Base-by-base conservation (phyloP, 345 rosid genomes). In the Dipteronia sinensis region DNA sequence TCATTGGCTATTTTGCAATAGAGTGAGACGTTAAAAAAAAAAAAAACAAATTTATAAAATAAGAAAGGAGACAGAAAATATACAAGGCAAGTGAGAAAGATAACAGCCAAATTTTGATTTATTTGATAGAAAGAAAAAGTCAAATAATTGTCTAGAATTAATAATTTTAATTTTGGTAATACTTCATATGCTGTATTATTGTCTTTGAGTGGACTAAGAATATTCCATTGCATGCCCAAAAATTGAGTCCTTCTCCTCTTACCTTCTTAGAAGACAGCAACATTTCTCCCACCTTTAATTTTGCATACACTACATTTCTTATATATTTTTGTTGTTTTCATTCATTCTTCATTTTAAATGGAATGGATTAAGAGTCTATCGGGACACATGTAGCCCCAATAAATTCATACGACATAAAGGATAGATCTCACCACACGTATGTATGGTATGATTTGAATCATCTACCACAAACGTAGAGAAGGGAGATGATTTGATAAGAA, bases 221-320 rank as follows among this genome's bases (percentile, higher is more conserved):
- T 73, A 55, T 73, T 62, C 53, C 56, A 40, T 71, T 56, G 22
- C 61, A 27, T 67, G 55, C 40, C 4, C 10, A 20, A 16, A 11
- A 25, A 15, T 62, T 47, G 4, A 8, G 58, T 4, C 2, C n/a
- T 72, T 34, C 31, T 12, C 17, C 65, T 40, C 44, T 40, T 40
- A 40, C 44, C 7, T 40, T 6, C 44, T 23, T 46, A 40, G 67
- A 31, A 31, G 34, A 73, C 16, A 25, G 15, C 13, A 44, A 62
- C 77, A 44, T 73, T 42, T 73, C 58, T 40, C 76, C 68, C 6
- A n/a, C 75, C 13, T 19, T 8, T 56, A 31, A 31, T 56, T 17
- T 2, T 9, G 34, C 34, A 31, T 31, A 4, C 22, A 23, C 62
- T 19, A 0, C 10, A 16, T 19, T 16, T 56, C 19, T n/a, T 3